Conservation (phyloP, 108 stramenopile species). For the Nannochloropsis salina region DNA sequence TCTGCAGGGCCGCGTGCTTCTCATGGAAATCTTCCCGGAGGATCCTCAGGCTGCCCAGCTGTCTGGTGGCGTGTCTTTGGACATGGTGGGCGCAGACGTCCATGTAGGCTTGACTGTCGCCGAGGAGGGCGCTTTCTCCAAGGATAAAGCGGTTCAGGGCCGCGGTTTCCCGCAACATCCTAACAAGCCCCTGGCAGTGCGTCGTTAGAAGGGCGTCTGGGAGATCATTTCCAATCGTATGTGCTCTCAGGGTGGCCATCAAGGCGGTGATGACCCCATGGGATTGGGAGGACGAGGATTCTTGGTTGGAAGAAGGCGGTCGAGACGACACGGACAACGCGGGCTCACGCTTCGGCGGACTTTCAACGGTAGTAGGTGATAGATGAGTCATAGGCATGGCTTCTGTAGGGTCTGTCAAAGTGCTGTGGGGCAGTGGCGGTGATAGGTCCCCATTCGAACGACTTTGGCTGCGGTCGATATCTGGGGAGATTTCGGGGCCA, state of each 20-base stretch:
- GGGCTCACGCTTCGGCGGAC: too few relatives aligned
- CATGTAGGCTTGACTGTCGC: constrained; percentile 11
- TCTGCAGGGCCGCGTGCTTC: not conserved
- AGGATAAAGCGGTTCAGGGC: not conserved
- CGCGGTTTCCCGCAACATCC: not conserved
- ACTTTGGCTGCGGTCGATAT: too few relatives aligned
- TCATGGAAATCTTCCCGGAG: not conserved
- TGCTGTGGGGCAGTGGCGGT: too few relatives aligned
- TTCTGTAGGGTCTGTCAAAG: too few relatives aligned
- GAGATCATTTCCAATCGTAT: not conserved
- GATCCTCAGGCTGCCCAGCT: not conserved
- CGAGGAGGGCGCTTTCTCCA: not conserved
- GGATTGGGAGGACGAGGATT: too few relatives aligned
- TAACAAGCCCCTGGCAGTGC: not conserved
- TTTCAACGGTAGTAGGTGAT: too few relatives aligned
- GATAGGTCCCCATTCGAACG: too few relatives aligned
- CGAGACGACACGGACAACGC: too few relatives aligned
- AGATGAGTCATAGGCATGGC: too few relatives aligned
- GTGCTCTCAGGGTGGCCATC: not conserved
- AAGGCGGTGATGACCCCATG: not conserved
- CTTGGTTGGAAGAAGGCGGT: too few relatives aligned
- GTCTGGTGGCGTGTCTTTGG: not conserved
- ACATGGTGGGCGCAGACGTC: not conserved
- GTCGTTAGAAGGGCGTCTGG: not conserved
- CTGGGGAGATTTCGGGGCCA: too few relatives aligned